Evolutionary conservation across 768 basidiomycete species (phyloP).

Genomic region (Tremella yokohamensis): DNA sequence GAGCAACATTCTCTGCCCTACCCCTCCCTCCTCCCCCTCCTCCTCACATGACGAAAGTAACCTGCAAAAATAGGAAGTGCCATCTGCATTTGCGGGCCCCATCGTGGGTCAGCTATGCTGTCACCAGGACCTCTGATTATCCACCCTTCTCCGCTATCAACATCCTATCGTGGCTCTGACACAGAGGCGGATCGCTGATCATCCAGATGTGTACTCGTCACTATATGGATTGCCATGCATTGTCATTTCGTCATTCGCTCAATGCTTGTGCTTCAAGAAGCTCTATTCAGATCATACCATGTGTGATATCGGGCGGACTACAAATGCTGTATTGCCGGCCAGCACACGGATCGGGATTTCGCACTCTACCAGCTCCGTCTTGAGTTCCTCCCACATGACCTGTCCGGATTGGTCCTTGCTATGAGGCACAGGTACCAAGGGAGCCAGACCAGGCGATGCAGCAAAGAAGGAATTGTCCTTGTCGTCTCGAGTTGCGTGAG

Average conservation of each 20-base stretch:
- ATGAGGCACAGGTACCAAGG: conserved; percentile 16
- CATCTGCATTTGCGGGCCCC: conserved; percentile 26
- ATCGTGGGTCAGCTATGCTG: conserved; percentile 24
- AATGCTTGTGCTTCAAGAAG: background rate
- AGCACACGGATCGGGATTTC: conserved; percentile 84
- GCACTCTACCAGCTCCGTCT: conserved; percentile 86
- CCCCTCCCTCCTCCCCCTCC: conserved; percentile 7
- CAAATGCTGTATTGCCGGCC: conserved; percentile 82
- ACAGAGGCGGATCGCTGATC: background rate
- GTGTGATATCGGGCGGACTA: conserved; percentile 27
- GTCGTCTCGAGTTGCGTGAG: conserved; percentile 50
- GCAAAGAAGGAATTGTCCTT: conserved; percentile 59
- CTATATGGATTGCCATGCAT: background rate
- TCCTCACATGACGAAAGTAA: conserved; percentile 26
- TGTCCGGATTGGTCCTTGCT: too few relatives aligned
- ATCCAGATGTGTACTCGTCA: background rate
- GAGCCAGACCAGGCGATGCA: conserved; percentile 52
- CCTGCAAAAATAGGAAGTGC: conserved; percentile 38
- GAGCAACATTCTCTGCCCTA: too few relatives aligned
- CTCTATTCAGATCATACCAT: conserved; percentile 6
- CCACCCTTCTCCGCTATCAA: background rate
- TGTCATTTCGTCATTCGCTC: background rate
- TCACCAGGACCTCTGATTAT: conserved; percentile 34
- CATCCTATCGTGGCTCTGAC: background rate
- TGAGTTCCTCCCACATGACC: conserved; percentile 63